Conservation (phyloP, 441 rosid genomes). For the Rhodomyrtus psidioides region DNA sequence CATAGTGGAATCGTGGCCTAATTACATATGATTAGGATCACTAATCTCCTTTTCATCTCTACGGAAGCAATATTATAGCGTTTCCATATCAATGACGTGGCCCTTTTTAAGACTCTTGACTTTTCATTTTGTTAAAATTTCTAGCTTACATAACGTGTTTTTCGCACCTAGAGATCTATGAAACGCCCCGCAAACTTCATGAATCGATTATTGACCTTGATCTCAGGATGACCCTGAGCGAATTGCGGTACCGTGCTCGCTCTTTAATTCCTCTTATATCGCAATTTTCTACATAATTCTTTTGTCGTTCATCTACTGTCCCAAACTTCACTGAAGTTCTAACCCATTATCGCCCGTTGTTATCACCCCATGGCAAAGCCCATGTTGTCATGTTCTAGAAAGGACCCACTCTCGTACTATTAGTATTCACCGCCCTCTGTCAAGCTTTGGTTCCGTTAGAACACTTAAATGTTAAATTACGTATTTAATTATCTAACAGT, state of each 20-base stretch:
- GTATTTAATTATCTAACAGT: too few species aligned
- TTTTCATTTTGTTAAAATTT: not conserved
- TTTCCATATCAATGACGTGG: not conserved
- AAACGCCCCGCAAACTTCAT: not conserved
- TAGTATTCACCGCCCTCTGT: not conserved
- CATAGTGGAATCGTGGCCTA: not conserved
- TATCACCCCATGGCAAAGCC: not conserved
- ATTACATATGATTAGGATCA: not conserved
- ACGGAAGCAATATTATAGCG: not conserved
- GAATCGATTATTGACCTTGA: not conserved
- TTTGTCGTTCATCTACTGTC: too few species aligned
- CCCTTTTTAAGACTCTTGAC: not conserved
- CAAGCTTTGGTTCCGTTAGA: not conserved
- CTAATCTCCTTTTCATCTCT: not conserved
- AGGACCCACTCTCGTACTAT: not conserved
- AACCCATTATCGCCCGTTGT: not conserved
- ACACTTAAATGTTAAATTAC: too few species aligned
- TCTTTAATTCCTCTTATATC: not conserved
- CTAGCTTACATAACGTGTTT: too few species aligned
- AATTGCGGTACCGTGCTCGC: not conserved
- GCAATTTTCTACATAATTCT: not conserved
- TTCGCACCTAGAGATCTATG: not conserved
- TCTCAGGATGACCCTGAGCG: not conserved
- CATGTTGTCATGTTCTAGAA: not conserved
- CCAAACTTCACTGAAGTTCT: not conserved